Evolutionary conservation across 2,329 filamentous ascomycete genomes (phyloP), one percentile per base, ranked within the genome.

Genomic region (Mycogone perniciosa): DNA sequence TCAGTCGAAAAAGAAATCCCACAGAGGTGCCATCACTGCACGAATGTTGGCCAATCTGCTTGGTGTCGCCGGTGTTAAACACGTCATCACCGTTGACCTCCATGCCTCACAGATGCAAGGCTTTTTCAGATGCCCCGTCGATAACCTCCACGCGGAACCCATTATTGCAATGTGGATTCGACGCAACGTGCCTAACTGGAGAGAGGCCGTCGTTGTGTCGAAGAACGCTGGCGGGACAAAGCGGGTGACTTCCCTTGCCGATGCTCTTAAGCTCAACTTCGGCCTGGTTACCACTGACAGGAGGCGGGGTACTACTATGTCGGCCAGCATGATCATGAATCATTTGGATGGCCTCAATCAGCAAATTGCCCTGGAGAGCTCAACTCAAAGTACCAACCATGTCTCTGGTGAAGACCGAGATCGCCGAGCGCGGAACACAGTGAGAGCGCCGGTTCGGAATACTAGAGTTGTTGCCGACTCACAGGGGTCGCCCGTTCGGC

Each of bases 81-180:
- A 99, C 75, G 88, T 99, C 67, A 91, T 99, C 62, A 99, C 93
- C 11, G 87, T 99, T 64, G 93, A 99, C 66, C 80, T 99, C 31
- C 93, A 99, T 73, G 88, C 88, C 48, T 90, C 88, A n/a, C 93
- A 97, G 74, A 97, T 97, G 89, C 93, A 99, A 72, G 93, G 93
- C 52, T 99, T 99, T 74, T 99, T 99, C 79, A 88, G 88, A 64
- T 96, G 92, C 60, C 93, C 93, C 0, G 92, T 99, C 54, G 93
- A 99, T 71, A 97, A 99, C 65, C 84, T 99, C 48, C 89, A 96
- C 61, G 93, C 93, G 46, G 93, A 99, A 68, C 92, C 93, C 11
- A 80, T 97, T 56, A 89, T 99, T 62, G 90, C 92, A 48, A 87
- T 89, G 60, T 99, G 93, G 93, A 95, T 99, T 62, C 85, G 86